These are phyloP conservation scores for Cladophialophora carrionii DNA, from an alignment of 2,329 filamentous ascomycete genomes.

Conservation along the genomic window DNA sequence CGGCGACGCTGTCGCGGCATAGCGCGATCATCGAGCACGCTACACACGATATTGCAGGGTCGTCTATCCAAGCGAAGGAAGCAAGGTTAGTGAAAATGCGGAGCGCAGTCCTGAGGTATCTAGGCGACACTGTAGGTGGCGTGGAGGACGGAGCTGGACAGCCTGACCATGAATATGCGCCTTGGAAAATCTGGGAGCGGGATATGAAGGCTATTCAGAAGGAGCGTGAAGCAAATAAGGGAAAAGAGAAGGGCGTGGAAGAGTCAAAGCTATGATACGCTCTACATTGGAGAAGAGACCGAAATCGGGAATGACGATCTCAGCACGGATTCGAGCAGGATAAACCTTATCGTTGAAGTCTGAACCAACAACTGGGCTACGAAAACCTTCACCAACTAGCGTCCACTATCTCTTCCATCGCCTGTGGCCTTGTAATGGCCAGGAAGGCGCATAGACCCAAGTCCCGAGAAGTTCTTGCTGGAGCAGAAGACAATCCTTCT, in stretches of 20 bases:
- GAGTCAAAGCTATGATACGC: conserved; percentile 7
- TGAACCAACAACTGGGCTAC: not conserved
- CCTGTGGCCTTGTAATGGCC: not conserved
- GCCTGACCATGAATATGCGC: conserved; percentile 1
- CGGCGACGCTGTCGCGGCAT: conserved; percentile 15
- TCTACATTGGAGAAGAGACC: not conserved
- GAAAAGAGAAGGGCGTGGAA: not conserved
- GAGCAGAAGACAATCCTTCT: too few species aligned
- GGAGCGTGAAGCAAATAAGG: conserved; percentile 3
- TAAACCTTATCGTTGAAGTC: not conserved
- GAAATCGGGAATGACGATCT: not conserved
- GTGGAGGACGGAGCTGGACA: conserved; percentile 3
- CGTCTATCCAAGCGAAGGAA: conserved; percentile 23
- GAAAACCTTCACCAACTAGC: not conserved
- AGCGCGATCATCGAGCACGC: conserved; percentile 31
- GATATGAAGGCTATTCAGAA: conserved; percentile 19
- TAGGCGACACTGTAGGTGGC: conserved; percentile 33
- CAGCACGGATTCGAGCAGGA: not conserved
- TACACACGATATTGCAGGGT: conserved; percentile 34
- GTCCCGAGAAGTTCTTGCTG: not conserved
- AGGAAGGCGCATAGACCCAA: not conserved
- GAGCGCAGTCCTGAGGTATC: conserved; percentile 33
- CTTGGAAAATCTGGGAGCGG: conserved; percentile 22
- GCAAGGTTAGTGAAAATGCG: conserved; percentile 35
- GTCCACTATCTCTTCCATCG: not conserved